phyloP scores from a whole-genome alignment of 75 land plant species.

The Larix kaempferi region DNA sequence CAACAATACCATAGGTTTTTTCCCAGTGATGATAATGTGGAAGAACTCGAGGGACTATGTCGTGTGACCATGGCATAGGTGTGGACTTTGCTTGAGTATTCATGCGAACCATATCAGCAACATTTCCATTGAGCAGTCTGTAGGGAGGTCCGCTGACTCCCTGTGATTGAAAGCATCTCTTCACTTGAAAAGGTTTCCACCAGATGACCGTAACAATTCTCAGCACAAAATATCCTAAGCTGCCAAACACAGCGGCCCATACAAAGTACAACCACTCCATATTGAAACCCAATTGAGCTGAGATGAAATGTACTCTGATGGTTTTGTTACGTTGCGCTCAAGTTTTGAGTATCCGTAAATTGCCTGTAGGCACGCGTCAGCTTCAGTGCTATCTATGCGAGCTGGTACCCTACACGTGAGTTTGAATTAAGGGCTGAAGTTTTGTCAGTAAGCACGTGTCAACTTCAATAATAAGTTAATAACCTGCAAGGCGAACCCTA shows the following conservation, averaged over 20 bases:
- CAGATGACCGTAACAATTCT: neutral
- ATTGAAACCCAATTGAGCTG: too few species aligned
- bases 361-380: too few species aligned
- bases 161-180: neutral
- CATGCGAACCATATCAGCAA: conserved; percentile 2
- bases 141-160: conserved; percentile 5
- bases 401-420: too few species aligned
- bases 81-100: neutral
- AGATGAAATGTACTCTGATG: too few species aligned
- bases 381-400: too few species aligned
- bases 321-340: too few species aligned
- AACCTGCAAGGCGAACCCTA: too few species aligned
- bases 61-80: neutral
- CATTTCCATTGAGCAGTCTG: neutral
- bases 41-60: conserved; percentile 29
- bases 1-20: conserved; percentile 2
- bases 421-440: too few species aligned
- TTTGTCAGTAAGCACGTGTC: too few species aligned
- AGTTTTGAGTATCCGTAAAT: too few species aligned
- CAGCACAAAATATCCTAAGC: neutral
- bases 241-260: neutral
- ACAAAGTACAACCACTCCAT: neutral
- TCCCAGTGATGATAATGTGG: conserved; percentile 20
- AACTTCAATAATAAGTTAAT: too few species aligned
- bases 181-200: conserved; percentile 3